phyloP scores from a whole-genome alignment of 495 filamentous ascomycete species.

The Hypoxylon rickii region DNA sequence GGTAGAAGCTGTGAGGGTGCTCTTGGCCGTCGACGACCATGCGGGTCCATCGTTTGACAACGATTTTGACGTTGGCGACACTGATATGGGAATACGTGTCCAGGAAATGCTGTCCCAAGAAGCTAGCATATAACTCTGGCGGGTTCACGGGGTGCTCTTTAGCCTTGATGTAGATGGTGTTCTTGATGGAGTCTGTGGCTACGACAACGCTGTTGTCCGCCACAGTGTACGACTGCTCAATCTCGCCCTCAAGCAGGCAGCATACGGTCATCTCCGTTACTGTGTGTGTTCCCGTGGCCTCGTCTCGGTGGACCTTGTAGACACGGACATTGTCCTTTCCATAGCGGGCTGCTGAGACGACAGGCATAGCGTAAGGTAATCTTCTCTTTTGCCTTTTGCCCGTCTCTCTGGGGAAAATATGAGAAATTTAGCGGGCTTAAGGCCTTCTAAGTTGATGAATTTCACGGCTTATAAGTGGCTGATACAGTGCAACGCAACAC shows the following conservation, averaged over 20 bases:
- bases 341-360: conserved; percentile 76
- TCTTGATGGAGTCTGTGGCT: conserved; percentile 97
- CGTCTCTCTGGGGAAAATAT: conserved; percentile 2
- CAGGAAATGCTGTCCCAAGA: conserved; percentile 85
- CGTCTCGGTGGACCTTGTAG: conserved; percentile 86
- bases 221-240: conserved; percentile 88
- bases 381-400: too few species aligned
- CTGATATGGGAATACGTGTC: conserved; percentile 86
- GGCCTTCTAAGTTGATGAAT: conserved; percentile 9
- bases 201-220: conserved; percentile 96
- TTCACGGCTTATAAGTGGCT: conserved; percentile 14
- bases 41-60: conserved; percentile 90
- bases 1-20: conserved; percentile 95
- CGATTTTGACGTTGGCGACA: conserved; percentile 75
- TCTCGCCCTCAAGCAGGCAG: conserved; percentile 85
- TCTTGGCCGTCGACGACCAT: conserved; percentile 84
- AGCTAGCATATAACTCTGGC: conserved; percentile 88
- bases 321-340: conserved; percentile 99
- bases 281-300: conserved; percentile 73
- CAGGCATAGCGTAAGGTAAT: conserved; percentile 58
- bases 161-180: conserved; percentile 91
- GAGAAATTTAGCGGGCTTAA: neutral
- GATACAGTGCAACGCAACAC: conserved; percentile 25
- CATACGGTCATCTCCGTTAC: conserved; percentile 96
- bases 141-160: conserved; percentile 93